Percentiles rank a stretch among this genome's conserved stretches.
Conservation (phyloP, 164 flowering plant species). For the Dillenia turbinata region DNA sequence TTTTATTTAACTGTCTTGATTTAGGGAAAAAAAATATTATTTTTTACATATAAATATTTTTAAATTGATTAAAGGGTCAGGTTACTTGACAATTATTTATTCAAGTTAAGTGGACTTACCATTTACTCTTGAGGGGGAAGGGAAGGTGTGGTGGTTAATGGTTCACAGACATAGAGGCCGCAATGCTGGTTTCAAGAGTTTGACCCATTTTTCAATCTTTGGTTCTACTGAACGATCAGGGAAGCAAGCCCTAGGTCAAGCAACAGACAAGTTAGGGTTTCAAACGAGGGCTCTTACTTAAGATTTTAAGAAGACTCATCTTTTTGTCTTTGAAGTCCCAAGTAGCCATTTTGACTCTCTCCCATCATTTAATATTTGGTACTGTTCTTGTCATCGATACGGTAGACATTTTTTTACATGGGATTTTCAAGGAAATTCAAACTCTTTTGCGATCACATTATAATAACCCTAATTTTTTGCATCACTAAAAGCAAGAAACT, state of each 20-base stretch:
- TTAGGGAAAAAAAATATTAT: too few species aligned
- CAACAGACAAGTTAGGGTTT: conserved; percentile 53
- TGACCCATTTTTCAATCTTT: conserved; percentile 23
- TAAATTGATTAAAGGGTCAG: too few species aligned
- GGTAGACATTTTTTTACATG: conserved; percentile 33
- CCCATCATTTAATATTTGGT: conserved; percentile 26
- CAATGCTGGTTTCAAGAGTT: conserved; percentile 45
- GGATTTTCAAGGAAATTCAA: conserved; percentile 6
- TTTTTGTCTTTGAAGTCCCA: conserved; percentile 39
- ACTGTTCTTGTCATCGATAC: conserved; percentile 32
- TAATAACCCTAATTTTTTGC: not conserved
- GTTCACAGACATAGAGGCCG: conserved; percentile 40
- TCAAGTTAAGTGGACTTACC: too few species aligned
- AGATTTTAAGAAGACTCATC: conserved; percentile 39
- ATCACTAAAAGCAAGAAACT: conserved; percentile 27
- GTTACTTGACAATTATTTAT: too few species aligned
- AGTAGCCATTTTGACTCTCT: conserved; percentile 41
- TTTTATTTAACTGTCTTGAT: too few species aligned
- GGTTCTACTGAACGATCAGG: conserved; percentile 50
- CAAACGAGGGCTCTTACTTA: conserved; percentile 62
- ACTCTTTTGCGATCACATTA: not conserved
- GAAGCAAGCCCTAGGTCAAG: conserved; percentile 60
- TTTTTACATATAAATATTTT: too few species aligned
- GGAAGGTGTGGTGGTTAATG: conserved; percentile 5
- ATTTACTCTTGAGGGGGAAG: too few species aligned